phyloP scores from a whole-genome alignment of 2,329 filamentous ascomycete genomes.

The Fusarium musae region DNA sequence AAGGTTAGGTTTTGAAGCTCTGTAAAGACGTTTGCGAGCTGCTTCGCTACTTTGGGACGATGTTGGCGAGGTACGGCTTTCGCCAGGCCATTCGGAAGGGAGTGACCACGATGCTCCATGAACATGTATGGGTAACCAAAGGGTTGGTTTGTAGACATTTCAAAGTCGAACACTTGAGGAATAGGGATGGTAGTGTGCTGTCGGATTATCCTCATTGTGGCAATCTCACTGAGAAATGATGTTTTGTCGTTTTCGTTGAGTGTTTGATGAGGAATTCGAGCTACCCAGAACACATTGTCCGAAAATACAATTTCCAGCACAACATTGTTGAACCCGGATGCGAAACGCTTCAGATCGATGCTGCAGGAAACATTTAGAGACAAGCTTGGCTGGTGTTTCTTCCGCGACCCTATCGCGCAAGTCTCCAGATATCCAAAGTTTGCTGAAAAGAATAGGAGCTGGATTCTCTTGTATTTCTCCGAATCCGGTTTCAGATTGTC shows the following conservation, averaged over 20 bases:
- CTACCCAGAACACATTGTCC: background rate
- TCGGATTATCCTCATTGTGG: background rate
- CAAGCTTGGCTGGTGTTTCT: background rate
- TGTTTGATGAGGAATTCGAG: background rate
- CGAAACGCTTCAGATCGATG: background rate
- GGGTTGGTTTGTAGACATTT: background rate
- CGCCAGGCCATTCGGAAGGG: background rate
- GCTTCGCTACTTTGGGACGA: background rate
- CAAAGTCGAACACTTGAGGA: background rate
- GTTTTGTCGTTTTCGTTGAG: background rate
- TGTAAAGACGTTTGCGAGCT: background rate
- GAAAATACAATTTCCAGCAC: background rate
- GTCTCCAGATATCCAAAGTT: background rate
- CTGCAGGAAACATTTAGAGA: background rate
- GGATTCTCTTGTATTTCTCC: background rate
- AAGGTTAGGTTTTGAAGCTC: background rate
- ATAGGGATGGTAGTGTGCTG: background rate
- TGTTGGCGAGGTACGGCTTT: background rate
- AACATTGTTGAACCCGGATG: background rate
- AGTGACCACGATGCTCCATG: background rate
- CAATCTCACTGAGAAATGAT: background rate
- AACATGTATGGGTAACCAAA: background rate
- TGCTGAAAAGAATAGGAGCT: background rate
- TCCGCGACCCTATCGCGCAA: background rate
- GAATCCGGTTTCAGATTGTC: rapidly evolving